These are phyloP conservation scores for Pseudocercospora ulei DNA, from an alignment of 2,329 filamentous ascomycete genomes.

Conservation along the genomic window DNA sequence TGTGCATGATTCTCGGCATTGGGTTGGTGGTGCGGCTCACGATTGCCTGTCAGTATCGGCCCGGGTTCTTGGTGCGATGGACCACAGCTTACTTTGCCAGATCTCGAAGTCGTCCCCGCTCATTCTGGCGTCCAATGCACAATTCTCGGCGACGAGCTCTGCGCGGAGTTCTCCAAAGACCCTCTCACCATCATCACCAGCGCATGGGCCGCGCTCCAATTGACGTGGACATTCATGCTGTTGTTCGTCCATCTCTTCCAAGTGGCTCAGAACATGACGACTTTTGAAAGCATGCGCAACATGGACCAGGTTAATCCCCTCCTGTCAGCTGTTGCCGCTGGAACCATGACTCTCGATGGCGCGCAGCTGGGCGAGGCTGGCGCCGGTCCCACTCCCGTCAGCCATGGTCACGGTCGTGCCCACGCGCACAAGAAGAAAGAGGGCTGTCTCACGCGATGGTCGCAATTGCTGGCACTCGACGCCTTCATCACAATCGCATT, in stretches of 20 bases:
- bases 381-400: conserved; percentile 52
- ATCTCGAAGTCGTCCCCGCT: conserved; percentile 41
- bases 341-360: conserved; percentile 54
- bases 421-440: conserved; percentile 47
- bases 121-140: conserved; percentile 52
- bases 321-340: conserved; percentile 66
- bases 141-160: conserved; percentile 64
- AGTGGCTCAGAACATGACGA: conserved; percentile 84
- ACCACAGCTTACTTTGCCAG: conserved; percentile 17
- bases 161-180: conserved; percentile 67
- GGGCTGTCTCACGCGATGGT: conserved; percentile 69
- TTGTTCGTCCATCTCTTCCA: conserved; percentile 88
- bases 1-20: conserved; percentile 67
- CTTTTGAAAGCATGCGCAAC: conserved; percentile 90
- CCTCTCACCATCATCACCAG: conserved; percentile 71
- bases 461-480: conserved; percentile 76
- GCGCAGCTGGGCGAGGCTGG: conserved; percentile 60
- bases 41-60: conserved; percentile 54
- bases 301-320: conserved; percentile 50
- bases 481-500: conserved; percentile 87
- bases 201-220: conserved; percentile 71
- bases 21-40: conserved; percentile 60
- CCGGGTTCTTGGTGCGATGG: neutral
- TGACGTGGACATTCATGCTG: conserved; percentile 96
- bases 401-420: conserved; percentile 30